Conservation (phyloP, 805 yeast genomes). For the Suhomyces pyralidae region DNA sequence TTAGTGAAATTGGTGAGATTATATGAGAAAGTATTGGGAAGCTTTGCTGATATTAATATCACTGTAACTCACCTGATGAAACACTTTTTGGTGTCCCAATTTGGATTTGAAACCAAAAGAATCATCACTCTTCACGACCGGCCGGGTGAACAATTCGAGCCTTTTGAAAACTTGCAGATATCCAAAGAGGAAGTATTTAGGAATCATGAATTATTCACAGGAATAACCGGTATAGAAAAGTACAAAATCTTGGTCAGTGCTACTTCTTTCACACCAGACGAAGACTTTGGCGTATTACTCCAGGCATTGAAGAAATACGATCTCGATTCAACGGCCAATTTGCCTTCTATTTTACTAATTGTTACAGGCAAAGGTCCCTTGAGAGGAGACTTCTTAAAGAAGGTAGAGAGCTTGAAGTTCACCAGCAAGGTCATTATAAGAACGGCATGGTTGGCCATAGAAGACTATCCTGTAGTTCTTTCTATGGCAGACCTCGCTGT, state of each 20-base stretch:
- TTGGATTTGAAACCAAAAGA: constrained; percentile 45
- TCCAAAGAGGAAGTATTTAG: constrained; percentile 27
- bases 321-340: constrained; percentile 9
- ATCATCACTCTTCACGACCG: constrained; percentile 78
- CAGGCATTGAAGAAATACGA: constrained; percentile 68
- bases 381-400: constrained; percentile 47
- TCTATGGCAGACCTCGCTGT: constrained; percentile 83
- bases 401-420: constrained; percentile 44
- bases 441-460: constrained; percentile 72
- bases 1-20: constrained; percentile 55
- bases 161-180: constrained; percentile 35
- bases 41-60: constrained; percentile 65
- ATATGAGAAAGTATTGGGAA: constrained; percentile 65
- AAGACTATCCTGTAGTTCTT: constrained; percentile 75
- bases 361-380: constrained; percentile 98
- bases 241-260: constrained; percentile 78
- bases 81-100: constrained; percentile 51
- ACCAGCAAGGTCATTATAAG: constrained; percentile 53
- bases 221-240: constrained; percentile 18
- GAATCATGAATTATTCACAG: constrained; percentile 27
- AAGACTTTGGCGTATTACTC: constrained; percentile 70
- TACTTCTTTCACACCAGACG: constrained; percentile 95
- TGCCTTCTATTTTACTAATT: constrained; percentile 59
- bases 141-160: constrained; percentile 68
- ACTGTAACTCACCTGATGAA: constrained; percentile 82